Evolutionary conservation across 345 rosid species (phyloP), one percentile per base, ranked within the genome.

Genomic region (Lepidium aucheri): DNA sequence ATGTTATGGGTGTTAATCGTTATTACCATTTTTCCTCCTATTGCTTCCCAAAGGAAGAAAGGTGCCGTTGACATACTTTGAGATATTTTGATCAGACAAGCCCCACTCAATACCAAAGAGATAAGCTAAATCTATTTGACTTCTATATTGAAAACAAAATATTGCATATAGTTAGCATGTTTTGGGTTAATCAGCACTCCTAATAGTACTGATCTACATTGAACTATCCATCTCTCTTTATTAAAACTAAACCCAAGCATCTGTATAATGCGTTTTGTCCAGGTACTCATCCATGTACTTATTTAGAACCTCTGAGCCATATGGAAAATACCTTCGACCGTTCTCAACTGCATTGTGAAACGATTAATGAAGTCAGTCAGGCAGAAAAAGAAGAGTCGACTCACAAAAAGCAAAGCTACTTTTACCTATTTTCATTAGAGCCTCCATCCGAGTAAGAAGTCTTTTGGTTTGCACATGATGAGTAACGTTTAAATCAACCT

Each of bases 401-500:
- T 24, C 39, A 54, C 33, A 57, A 36, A 16, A 17, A 45, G 47
- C 13, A 63, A 18, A 33, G 20, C 15, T 30, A 22, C 9, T 43
- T 3, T 28, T 75, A 90, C 99, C 97, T 71, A 97, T 94, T 81
- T 82, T 88, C 88, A 78, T 85, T 14, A 94, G 91, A 56, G 92
- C 85, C 68, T 86, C 86, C 91, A 94, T 68, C 67, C 96, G 83
- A 45, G 85, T 63, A 59, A 32, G 76, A 56, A 94, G 89, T 73
- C 87, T 81, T 72, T 81, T 78, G 67, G 84, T 86, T 72, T 71
- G 95, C 84, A 63, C 78, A 22, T 73, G 14, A 18, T 97, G 99
- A 8, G 92, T 94, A 83, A 90, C 99, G 36, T 90, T 94, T 75
- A 94, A 62, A 74, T 94, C 92, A 64, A 94, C 99, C 73, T 87